Conservation (phyloP, 176 grass and related monocot species). For the Carex pumila region DNA sequence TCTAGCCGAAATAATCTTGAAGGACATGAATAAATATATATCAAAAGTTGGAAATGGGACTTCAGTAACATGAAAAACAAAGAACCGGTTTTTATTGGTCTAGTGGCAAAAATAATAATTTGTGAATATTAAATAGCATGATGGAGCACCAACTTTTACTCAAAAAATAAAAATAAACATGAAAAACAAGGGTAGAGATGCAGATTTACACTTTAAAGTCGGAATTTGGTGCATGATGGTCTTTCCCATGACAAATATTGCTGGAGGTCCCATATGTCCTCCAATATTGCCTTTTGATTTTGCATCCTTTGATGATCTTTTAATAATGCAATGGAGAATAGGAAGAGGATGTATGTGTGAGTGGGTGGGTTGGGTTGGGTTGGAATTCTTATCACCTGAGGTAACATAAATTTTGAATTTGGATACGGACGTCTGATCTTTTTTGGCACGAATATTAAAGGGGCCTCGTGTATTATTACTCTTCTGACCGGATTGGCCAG, state of each 20-base stretch:
- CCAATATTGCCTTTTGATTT: slow-evolving; percentile 27
- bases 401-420: too few species aligned
- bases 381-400: too few species aligned
- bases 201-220: slow-evolving; percentile 7
- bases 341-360: background rate
- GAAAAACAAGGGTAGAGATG: background rate
- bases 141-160: too few species aligned
- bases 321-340: slow-evolving; percentile 16
- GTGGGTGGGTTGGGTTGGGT: too few species aligned
- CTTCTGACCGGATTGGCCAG: too few species aligned
- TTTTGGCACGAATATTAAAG: too few species aligned
- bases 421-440: too few species aligned
- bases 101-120: too few species aligned
- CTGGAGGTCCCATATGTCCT: slow-evolving; percentile 59
- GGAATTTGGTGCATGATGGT: slow-evolving; percentile 58
- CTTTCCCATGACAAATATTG: slow-evolving; percentile 50
- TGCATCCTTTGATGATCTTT: slow-evolving; percentile 14
- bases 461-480: too few species aligned
- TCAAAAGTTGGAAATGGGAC: background rate
- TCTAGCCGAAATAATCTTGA: background rate
- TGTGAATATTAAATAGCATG: too few species aligned
- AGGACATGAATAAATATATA: background rate
- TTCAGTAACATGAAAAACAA: slow-evolving; percentile 7
- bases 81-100: too few species aligned
- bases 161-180: background rate